Conservation (phyloP, 371 early-diverging fungal species). For the Mucor circinelloides region DNA sequence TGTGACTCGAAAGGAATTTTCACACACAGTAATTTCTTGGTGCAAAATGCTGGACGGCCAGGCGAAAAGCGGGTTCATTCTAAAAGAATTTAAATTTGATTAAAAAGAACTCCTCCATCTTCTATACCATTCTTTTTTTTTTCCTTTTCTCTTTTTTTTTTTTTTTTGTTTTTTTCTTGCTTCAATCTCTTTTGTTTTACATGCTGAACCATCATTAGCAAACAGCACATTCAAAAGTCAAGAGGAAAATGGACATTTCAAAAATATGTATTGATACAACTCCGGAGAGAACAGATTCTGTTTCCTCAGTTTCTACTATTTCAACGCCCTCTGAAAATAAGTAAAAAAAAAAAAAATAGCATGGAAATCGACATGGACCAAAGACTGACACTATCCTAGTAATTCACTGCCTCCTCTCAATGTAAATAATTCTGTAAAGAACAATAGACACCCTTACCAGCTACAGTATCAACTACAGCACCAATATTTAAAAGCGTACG, state of each 20-base stretch:
- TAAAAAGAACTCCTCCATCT: not conserved
- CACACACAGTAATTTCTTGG: not conserved
- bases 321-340: not conserved
- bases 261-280: slow-evolving; percentile 18
- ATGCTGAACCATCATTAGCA: not conserved
- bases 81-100: no score
- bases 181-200: not conserved
- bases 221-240: not conserved
- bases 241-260: slow-evolving; percentile 21
- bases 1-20: not conserved
- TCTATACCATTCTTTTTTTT: not conserved
- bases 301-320: not conserved
- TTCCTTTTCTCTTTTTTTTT: not conserved
- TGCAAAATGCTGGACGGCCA: not conserved
- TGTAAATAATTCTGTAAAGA: not conserved
- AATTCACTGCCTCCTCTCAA: not conserved
- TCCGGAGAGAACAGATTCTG: not conserved
- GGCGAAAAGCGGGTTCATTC: not conserved
- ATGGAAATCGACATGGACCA: not conserved
- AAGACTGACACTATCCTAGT: not conserved
- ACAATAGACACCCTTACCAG: not conserved
- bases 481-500: slow-evolving; percentile 5
- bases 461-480: slow-evolving; percentile 2
- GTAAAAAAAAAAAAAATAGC: not conserved
- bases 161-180: not conserved